Percentiles rank a stretch among this genome's conserved stretches.
Evolutionary conservation across 2,329 filamentous ascomycete genomes (phyloP).

Genomic region (Septoria petroselini): DNA sequence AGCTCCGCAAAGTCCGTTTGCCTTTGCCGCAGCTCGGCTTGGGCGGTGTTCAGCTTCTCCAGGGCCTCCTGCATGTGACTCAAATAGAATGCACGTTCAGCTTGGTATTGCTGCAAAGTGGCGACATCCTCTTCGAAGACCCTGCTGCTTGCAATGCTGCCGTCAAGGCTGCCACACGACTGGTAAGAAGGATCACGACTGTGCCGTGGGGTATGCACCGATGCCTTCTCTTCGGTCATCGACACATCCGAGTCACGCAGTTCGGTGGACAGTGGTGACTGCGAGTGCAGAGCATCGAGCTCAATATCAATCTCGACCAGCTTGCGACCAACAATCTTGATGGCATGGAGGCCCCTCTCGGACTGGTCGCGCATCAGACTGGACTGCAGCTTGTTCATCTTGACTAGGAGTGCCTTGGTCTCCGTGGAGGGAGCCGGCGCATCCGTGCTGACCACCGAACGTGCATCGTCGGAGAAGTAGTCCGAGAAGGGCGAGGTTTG

Average conservation of each 20-base stretch:
- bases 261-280: slow-evolving; percentile 25
- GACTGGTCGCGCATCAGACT: slow-evolving; percentile 36
- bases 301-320: slow-evolving; percentile 36
- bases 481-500: slow-evolving; percentile 43
- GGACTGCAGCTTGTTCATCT: slow-evolving; percentile 39
- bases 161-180: slow-evolving; percentile 10
- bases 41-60: slow-evolving; percentile 31
- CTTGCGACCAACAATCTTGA: slow-evolving; percentile 31
- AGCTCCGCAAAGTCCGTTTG: slow-evolving; percentile 36
- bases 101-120: slow-evolving; percentile 26
- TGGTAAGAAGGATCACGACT: slow-evolving; percentile 17
- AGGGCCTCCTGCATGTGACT: slow-evolving; percentile 34
- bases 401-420: slow-evolving; percentile 38
- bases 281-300: slow-evolving; percentile 32
- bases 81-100: slow-evolving; percentile 30
- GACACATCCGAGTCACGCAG: slow-evolving; percentile 38
- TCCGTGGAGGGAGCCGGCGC: slow-evolving; percentile 29
- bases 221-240: slow-evolving; percentile 25
- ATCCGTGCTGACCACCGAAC: slow-evolving; percentile 27
- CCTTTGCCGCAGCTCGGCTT: slow-evolving; percentile 35
- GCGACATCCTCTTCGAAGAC: slow-evolving; percentile 16
- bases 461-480: slow-evolving; percentile 42
- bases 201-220: slow-evolving; percentile 14
- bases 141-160: slow-evolving; percentile 14
- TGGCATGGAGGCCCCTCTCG: slow-evolving; percentile 21